A percentile compares a stretch with the other conserved stretches of the same genome.
Conservation (phyloP, 2,329 filamentous ascomycete species). For the Claviceps quebecensis region DNA sequence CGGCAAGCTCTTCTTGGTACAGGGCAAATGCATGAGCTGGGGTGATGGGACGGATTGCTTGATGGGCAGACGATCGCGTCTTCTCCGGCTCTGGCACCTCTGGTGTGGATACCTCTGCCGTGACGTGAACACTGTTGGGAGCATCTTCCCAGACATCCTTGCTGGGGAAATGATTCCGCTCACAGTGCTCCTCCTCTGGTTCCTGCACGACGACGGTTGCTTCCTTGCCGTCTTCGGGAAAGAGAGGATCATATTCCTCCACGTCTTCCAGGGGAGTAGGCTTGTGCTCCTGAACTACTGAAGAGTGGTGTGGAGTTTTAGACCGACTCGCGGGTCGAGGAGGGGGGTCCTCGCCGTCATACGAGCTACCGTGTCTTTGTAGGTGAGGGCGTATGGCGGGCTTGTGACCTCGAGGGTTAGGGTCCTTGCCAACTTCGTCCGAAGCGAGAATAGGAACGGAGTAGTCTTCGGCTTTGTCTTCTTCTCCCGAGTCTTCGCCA, state of each 20-base stretch:
- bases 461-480: slow-evolving; percentile 46
- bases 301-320: slow-evolving; percentile 39
- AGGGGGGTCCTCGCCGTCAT: slow-evolving; percentile 40
- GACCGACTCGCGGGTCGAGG: slow-evolving; percentile 53
- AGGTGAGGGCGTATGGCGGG: slow-evolving; percentile 70
- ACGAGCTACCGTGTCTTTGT: slow-evolving; percentile 46
- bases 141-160: slow-evolving; percentile 97
- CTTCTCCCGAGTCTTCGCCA: slow-evolving; percentile 31
- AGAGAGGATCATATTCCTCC: slow-evolving; percentile 88
- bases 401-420: slow-evolving; percentile 52
- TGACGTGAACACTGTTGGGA: slow-evolving; percentile 67
- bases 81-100: slow-evolving; percentile 30
- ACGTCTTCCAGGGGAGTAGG: slow-evolving; percentile 71
- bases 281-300: slow-evolving; percentile 36
- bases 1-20: slow-evolving; percentile 50
- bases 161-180: slow-evolving; percentile 69
- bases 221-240: slow-evolving; percentile 60
- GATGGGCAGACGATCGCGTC: slow-evolving; percentile 17
- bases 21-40: slow-evolving; percentile 52
- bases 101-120: slow-evolving; percentile 72
- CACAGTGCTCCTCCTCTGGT: slow-evolving; percentile 30
- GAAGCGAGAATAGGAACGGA: slow-evolving; percentile 73
- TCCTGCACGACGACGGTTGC: slow-evolving; percentile 15
- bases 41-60: slow-evolving; percentile 31
- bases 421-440: slow-evolving; percentile 71